Conservation (phyloP, 2,329 filamentous ascomycete genomes). For the Rutstroemia sp. region DNA sequence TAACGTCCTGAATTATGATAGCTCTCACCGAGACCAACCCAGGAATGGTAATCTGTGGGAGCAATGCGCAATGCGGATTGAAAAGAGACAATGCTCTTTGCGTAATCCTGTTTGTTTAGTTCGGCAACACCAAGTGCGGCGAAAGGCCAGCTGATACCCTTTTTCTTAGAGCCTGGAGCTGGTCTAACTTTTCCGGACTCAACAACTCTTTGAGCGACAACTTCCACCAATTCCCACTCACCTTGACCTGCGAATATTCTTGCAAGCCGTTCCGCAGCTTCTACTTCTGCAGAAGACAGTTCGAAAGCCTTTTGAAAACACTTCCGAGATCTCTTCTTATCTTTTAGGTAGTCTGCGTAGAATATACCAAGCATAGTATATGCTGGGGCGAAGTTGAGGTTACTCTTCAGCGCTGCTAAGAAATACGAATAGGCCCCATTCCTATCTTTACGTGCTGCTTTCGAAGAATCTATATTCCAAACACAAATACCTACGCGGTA, state of each 20-base stretch:
- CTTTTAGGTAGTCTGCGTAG: slow-evolving; percentile 84
- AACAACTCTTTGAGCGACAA: slow-evolving; percentile 82
- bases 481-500: slow-evolving; percentile 82
- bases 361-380: slow-evolving; percentile 88
- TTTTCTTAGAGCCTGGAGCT: slow-evolving; percentile 85
- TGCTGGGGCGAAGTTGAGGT: slow-evolving; percentile 80
- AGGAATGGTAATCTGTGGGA: slow-evolving; percentile 86
- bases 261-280: slow-evolving; percentile 81
- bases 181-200: slow-evolving; percentile 91
- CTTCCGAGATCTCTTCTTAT: slow-evolving; percentile 77
- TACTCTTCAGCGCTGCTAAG: slow-evolving; percentile 73
- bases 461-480: slow-evolving; percentile 75
- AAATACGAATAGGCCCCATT: slow-evolving; percentile 79
- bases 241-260: slow-evolving; percentile 79
- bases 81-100: slow-evolving; percentile 84
- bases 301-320: slow-evolving; percentile 97
- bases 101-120: slow-evolving; percentile 86
- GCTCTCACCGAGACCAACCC: slow-evolving; percentile 93
- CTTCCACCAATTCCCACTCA: slow-evolving; percentile 95
- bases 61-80: slow-evolving; percentile 79
- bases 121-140: slow-evolving; percentile 90
- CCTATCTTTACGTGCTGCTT: slow-evolving; percentile 68
- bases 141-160: slow-evolving; percentile 92
- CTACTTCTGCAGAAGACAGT: slow-evolving; percentile 76
- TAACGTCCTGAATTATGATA: slow-evolving; percentile 92